Evolutionary conservation across 176 grass and related monocot genomes (phyloP), one percentile per base, ranked within the genome.

Genomic region (Lolium perenne): DNA sequence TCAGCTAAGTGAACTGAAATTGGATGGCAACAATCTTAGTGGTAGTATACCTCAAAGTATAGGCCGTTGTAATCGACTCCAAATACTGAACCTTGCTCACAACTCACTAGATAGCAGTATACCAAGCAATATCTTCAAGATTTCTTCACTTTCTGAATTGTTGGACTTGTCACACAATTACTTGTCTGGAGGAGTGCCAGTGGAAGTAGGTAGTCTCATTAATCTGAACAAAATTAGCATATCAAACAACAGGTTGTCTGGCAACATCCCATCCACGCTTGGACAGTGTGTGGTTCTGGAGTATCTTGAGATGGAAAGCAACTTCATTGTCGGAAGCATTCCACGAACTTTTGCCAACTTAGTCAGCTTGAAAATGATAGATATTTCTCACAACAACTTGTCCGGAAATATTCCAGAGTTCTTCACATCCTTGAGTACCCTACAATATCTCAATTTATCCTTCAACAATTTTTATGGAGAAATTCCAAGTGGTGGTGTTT

Each of bases 331-430:
- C 56, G 92, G 95, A 83, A 80, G 15, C 16, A 86, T 97, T 84
- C 92, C 95, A 26, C 22, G 43, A 2, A 73, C 88, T 9, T 85
- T 97, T 18, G 6, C 0, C 8, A 81, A 58, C 14, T 35, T 97
- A 17, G 56, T 51, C 13, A 64, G 90, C 1, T 38, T 94, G 7
- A 49, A 74, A 29, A 10, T 55, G 16, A 12, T 97, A 25, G 95
- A 97, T 88, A 43, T 97, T 41, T 94, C 92, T 9, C n/a, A 2
- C 0, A 97, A 97, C 7, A 89, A 80, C 4, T 77, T 97, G 18
- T 94, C 85, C 0, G 86, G 88, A 38, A 3, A 54, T 67, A 72
- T 94, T 1, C 95, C 92, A 10, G 65, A 66, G 2, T 94, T 91
- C 41, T 51, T 97, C 12, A 11, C 26, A 75, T 47, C 60, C 15